Conservation (phyloP, 2,329 filamentous ascomycete species). For the Pseudonectria buxi region DNA sequence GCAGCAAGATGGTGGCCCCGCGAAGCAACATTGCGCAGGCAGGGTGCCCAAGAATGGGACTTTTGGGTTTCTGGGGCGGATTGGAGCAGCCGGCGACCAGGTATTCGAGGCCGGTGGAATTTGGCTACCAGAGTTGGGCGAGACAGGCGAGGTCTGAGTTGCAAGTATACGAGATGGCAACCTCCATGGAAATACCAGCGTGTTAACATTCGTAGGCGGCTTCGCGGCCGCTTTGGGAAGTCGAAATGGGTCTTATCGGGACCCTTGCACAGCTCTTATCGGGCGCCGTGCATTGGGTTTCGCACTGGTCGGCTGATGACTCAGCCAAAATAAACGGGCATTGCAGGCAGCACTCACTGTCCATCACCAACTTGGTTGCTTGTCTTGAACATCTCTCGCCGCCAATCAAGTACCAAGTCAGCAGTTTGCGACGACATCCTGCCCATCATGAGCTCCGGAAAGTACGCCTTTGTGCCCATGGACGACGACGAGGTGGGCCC, state of each 20-base stretch:
- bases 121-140: conserved; percentile 1
- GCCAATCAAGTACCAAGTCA: too few species aligned
- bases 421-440: too few species aligned
- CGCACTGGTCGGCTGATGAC: conserved; percentile 1
- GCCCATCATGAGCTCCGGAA: conserved; percentile 45
- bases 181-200: conserved; percentile 24
- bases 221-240: conserved; percentile 12
- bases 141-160: conserved; percentile 6
- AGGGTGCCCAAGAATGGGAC: conserved; percentile 10
- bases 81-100: too few species aligned
- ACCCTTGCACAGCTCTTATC: conserved; percentile 18
- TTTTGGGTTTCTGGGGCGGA: background rate
- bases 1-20: conserved; percentile 42
- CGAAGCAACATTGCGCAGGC: conserved; percentile 43
- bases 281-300: conserved; percentile 11
- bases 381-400: conserved; percentile 28
- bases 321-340: too few species aligned
- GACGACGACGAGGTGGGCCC: conserved; percentile 55
- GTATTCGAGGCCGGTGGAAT: background rate
- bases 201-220: conserved; percentile 26
- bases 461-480: conserved; percentile 63
- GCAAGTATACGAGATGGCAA: background rate
- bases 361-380: too few species aligned
- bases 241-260: conserved; percentile 11
- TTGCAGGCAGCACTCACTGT: conserved; percentile 17